phyloP scores from a whole-genome alignment of 495 filamentous ascomycete species.

The Bacidia rubella region DNA sequence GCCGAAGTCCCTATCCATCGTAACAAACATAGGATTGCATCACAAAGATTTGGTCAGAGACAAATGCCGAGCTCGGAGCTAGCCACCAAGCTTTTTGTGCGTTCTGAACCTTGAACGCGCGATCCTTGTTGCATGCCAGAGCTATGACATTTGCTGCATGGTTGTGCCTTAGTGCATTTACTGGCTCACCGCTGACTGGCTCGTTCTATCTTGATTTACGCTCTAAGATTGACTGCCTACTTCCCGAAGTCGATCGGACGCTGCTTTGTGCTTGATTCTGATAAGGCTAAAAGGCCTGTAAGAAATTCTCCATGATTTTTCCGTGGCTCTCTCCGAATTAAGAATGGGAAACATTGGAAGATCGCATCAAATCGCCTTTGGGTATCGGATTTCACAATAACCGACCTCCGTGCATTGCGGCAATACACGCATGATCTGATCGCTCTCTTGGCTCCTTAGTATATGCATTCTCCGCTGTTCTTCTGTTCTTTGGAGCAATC shows the following conservation, averaged over 20 bases:
- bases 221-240: not conserved
- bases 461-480: not conserved
- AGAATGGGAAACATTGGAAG: not conserved
- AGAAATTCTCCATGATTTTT: not conserved
- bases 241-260: slow-evolving; percentile 3
- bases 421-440: not conserved
- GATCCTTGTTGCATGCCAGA: not conserved
- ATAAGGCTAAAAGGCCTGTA: no score
- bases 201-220: not conserved
- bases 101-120: not conserved
- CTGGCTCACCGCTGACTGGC: no score
- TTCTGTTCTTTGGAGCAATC: not conserved
- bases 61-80: not conserved
- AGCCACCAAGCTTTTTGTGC: not conserved
- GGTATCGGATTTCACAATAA: no score
- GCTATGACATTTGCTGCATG: not conserved
- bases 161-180: not conserved
- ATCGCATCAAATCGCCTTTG: no score
- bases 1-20: no score
- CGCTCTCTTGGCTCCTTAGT: not conserved
- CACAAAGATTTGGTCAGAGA: no score
- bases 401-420: no score
- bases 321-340: not conserved
- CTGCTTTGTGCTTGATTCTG: slow-evolving; percentile 4
- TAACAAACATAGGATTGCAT: no score